Percentiles rank a stretch among this genome's conserved stretches.
These are phyloP conservation scores for Castanopsis chinensis DNA, from an alignment of 306 rosid species.

Conservation along the genomic window DNA sequence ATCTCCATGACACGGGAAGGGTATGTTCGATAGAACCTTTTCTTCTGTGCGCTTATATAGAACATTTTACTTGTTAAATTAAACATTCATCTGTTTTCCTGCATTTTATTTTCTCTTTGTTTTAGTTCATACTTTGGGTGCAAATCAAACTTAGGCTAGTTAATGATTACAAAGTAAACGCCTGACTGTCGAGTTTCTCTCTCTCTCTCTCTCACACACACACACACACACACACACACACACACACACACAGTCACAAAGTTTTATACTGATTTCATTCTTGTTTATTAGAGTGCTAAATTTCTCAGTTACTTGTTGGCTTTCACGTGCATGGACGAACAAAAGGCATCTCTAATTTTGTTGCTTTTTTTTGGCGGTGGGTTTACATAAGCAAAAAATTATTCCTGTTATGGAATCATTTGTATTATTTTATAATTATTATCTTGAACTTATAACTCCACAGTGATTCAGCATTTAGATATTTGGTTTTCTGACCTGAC, in stretches of 20 bases:
- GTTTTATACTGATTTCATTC: background rate
- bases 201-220: background rate
- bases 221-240: no score
- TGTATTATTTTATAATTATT: background rate
- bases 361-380: no score
- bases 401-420: background rate
- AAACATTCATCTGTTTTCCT: background rate
- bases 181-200: background rate
- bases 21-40: conserved; percentile 37
- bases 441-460: background rate
- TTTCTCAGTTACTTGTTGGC: background rate
- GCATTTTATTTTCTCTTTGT: background rate
- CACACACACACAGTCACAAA: no score
- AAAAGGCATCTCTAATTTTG: background rate
- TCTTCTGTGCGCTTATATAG: background rate
- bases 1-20: conserved; percentile 91
- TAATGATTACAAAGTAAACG: background rate
- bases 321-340: background rate
- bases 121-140: background rate
- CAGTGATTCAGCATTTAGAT: background rate
- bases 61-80: background rate
- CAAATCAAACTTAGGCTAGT: background rate
- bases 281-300: background rate
- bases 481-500: background rate
- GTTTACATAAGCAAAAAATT: background rate